Percentiles rank a stretch among this genome's conserved stretches.
Conservation (phyloP, 805 yeast species). For the Wickerhamiella domercqiae region DNA sequence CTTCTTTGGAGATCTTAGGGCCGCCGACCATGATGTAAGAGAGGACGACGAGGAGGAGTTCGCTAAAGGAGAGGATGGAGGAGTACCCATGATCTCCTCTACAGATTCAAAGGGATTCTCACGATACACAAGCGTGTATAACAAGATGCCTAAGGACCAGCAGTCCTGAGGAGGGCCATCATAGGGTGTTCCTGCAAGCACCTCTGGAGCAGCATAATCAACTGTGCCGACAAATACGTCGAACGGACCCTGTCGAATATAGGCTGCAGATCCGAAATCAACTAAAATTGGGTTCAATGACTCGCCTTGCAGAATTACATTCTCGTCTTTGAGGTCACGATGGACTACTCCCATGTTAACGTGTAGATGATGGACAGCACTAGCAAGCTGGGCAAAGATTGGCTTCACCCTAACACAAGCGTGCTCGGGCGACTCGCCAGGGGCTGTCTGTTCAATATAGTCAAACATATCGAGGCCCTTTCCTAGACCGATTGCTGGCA, state of each 20-base stretch:
- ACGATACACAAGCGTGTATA: constrained; percentile 79
- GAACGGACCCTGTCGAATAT: constrained; percentile 80
- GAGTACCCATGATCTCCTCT: constrained; percentile 72
- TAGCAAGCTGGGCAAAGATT: constrained; percentile 63
- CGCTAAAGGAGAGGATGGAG: no score
- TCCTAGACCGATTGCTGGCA: constrained; percentile 65
- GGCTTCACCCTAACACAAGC: not conserved
- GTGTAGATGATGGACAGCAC: constrained; percentile 72
- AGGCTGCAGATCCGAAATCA: constrained; percentile 94
- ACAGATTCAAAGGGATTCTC: constrained; percentile 94
- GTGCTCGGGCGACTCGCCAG: not conserved
- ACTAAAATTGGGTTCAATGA: constrained; percentile 64
- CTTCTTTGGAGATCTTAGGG: no score
- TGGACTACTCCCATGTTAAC: constrained; percentile 67
- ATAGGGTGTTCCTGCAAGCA: constrained; percentile 72
- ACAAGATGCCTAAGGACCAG: constrained; percentile 88
- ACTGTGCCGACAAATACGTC: constrained; percentile 96
- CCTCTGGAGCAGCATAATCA: constrained; percentile 97
- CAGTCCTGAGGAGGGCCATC: constrained; percentile 91
- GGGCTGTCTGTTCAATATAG: constrained; percentile 52
- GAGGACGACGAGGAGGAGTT: not conserved
- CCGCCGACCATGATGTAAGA: no score
- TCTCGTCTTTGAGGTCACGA: constrained; percentile 90
- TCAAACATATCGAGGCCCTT: constrained; percentile 92
- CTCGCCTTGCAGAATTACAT: constrained; percentile 63